Conservation (phyloP, 2,329 filamentous ascomycete species). For the Stagonosporopsis vannaccii region DNA sequence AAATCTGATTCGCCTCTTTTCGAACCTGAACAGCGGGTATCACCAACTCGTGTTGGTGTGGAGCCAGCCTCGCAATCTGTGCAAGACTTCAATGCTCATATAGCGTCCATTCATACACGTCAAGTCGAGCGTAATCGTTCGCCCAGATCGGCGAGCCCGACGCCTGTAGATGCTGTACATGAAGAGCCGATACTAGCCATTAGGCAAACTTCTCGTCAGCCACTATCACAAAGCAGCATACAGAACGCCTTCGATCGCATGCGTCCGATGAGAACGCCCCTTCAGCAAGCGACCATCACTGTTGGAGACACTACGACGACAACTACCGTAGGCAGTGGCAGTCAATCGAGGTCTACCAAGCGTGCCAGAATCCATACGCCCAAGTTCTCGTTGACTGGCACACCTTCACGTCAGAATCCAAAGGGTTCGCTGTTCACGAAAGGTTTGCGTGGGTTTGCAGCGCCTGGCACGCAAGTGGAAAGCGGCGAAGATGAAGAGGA, state of each 20-base stretch:
- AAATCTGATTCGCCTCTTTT: conserved; percentile 32
- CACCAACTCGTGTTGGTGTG: conserved; percentile 8
- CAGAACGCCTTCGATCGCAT: conserved; percentile 70
- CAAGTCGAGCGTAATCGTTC: conserved; percentile 21
- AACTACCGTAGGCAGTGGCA: conserved; percentile 66
- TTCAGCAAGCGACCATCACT: conserved; percentile 76
- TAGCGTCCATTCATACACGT: conserved; percentile 43
- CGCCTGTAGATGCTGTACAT: conserved; percentile 14
- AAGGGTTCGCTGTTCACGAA: conserved; percentile 51
- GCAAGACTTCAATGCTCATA: conserved; percentile 52
- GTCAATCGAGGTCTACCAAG: conserved; percentile 55
- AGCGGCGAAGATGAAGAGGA: conserved; percentile 41
- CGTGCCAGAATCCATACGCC: conserved; percentile 54
- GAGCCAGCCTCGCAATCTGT: conserved; percentile 32
- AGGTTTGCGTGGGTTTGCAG: conserved; percentile 61
- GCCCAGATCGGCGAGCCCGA: conserved; percentile 15
- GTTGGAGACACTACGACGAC: conserved; percentile 73
- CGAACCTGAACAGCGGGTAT: conserved; percentile 26
- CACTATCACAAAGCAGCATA: conserved; percentile 52
- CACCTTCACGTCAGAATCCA: conserved; percentile 37
- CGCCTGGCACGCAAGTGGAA: conserved; percentile 57
- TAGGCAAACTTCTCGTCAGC: conserved; percentile 40
- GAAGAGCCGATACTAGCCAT: conserved; percentile 39
- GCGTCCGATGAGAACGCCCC: conserved; percentile 67
- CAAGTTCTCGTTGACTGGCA: conserved; percentile 42